phyloP scores from a whole-genome alignment of 2,329 filamentous ascomycete genomes.

The Phaeoacremonium minimum region DNA sequence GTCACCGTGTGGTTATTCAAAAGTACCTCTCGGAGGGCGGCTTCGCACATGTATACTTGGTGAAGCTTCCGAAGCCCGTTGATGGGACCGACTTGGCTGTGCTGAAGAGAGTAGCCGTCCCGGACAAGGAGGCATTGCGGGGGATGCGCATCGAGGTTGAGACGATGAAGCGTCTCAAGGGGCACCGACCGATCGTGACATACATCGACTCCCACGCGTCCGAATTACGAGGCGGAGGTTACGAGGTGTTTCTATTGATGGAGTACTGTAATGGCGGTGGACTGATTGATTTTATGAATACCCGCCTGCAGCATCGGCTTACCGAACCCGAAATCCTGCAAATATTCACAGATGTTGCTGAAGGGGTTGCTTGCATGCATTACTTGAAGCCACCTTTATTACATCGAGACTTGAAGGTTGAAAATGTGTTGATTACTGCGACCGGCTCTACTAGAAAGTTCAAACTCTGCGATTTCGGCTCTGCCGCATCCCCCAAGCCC shows the following conservation, averaged over 20 bases:
- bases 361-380: slow-evolving; percentile 98
- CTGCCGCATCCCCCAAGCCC: slow-evolving; percentile 75
- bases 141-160: slow-evolving; percentile 98
- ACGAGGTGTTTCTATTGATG: slow-evolving; percentile 98
- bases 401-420: slow-evolving; percentile 93
- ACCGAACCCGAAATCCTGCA: slow-evolving; percentile 96
- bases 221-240: slow-evolving; percentile 85
- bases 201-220: slow-evolving; percentile 99
- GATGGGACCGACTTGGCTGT: slow-evolving; percentile 79
- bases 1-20: slow-evolving; percentile 88
- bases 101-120: slow-evolving; percentile 91
- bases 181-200: slow-evolving; percentile 91
- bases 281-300: slow-evolving; percentile 99
- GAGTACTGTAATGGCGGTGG: slow-evolving; percentile 94
- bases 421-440: slow-evolving; percentile 87
- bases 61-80: slow-evolving; percentile 74
- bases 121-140: slow-evolving; percentile 89
- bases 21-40: slow-evolving; percentile 97
- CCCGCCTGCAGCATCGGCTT: slow-evolving; percentile 87
- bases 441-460: slow-evolving; percentile 67
- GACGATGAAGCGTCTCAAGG: slow-evolving; percentile 99
- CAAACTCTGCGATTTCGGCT: slow-evolving; percentile 98
- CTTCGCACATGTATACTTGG: slow-evolving; percentile 97
- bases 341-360: slow-evolving; percentile 93
- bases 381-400: slow-evolving; percentile 91